phyloP scores from a whole-genome alignment of 2,329 filamentous ascomycete genomes.

The Alternaria gaisen region DNA sequence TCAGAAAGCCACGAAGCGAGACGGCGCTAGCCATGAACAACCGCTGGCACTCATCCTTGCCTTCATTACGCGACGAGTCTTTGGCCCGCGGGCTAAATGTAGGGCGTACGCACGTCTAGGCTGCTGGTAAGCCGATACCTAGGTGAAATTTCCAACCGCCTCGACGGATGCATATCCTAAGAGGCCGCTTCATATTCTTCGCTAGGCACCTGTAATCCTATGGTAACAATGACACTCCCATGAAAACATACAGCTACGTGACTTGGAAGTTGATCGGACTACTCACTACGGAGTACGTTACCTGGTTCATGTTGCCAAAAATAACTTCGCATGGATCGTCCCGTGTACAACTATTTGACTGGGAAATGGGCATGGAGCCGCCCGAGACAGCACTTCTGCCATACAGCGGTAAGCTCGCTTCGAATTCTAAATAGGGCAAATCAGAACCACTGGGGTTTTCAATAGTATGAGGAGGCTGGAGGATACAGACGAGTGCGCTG shows the following conservation, averaged over 20 bases:
- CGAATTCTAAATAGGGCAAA: background rate
- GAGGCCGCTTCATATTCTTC: background rate
- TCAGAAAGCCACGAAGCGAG: background rate
- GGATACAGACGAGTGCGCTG: too few species aligned
- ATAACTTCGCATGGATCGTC: background rate
- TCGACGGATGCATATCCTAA: background rate
- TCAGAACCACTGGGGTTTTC: too few species aligned
- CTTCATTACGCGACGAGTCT: background rate
- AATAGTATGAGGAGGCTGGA: too few species aligned
- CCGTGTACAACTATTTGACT: too few species aligned
- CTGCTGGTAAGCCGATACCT: background rate
- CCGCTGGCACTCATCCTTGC: background rate
- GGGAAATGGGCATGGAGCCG: background rate
- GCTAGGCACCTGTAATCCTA: background rate
- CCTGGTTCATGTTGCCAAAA: background rate
- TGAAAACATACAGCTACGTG: background rate
- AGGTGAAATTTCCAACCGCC: background rate
- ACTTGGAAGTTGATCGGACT: background rate
- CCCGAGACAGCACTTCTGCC: background rate
- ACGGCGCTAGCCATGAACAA: background rate
- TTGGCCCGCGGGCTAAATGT: background rate
- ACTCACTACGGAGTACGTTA: background rate
- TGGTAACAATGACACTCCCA: background rate
- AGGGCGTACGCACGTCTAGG: background rate
- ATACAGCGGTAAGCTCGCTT: background rate